Evolutionary conservation across 768 basidiomycete species (phyloP), one percentile per base, ranked within the genome.

Genomic region (Boletus reticuloceps): DNA sequence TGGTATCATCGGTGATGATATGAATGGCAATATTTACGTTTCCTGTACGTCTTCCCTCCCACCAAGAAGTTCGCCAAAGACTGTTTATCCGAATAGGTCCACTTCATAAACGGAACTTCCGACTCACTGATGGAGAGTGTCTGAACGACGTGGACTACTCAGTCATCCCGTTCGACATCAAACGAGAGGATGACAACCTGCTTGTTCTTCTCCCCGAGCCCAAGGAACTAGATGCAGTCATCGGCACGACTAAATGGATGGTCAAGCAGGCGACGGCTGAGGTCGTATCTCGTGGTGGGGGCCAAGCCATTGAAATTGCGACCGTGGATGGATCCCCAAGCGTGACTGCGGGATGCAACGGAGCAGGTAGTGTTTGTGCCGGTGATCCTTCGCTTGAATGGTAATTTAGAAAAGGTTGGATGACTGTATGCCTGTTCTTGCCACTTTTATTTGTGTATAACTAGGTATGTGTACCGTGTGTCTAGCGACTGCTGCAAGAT

Each of bases 241-340:
- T 89, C 27, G 85, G 84, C 2, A 86, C 82, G 5, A 75, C 74
- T 22, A 83, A 81, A 64, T 87, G 86, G 84, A 79, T 86, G 74
- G 74, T 86, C 17, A 75, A 73, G 51, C 77, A 81, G 54, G 80
- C 82, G 1, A 74, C 76, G 17, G 75, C 76, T 4, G 79, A 80
- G 44, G 73, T 72, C 5, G 22, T 57, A 16, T 68, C 68, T 17
- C 61, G 64, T 5, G 67, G 66, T 12, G 67, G 64, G 1, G 63
- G 67, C 11, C 58, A 64, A 40, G 57, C 60, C 10, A 63, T 78
- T 16, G 77, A 78, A 53, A 74, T 79, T 22, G 74, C 72, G 8
- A 68, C 66, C 3, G 42, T 38, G n/a, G 46, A 54, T 3, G 54
- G 27, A 31, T 7, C 27, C 34, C 10, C 11, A 20, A 11, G 14